Base-by-base conservation (phyloP, 305 asterid species). In the Ilex paraguariensis region DNA sequence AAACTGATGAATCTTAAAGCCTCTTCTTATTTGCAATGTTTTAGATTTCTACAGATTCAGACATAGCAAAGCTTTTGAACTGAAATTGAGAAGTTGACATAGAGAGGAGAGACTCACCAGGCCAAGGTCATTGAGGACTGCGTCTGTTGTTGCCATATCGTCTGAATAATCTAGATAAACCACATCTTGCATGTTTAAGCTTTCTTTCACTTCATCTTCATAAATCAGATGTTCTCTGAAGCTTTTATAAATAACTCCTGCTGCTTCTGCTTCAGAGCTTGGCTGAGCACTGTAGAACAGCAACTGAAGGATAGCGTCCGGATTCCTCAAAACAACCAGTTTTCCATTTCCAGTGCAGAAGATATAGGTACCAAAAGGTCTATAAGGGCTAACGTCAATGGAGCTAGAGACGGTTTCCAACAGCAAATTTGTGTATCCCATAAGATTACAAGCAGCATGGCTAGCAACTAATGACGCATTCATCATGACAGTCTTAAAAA, bases 271-370 rank as follows among this genome's bases (percentile, higher is more conserved):
- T 56, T 73, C 88, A 14, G 84, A 81, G 36, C 80, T 68, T 71
- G 88, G 50, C 80, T 88, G 96, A 55, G 85, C 80, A 44, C 83
- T 76, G 73, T 66, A 88, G 70, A 91, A 88, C 70, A 91, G 54
- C 71, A 88, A 0, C 72, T 86, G 98, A 75, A 88, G 71, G 17
- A 86, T 87, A 5, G 95, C 98, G 14, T 91, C 86, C 15, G 95
- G 79, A 36, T 91, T 91, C 31, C 84, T 86, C 57, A 88, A 51
- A 31, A 84, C 80, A 1, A 81, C 75, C 42, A 86, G 75, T 66
- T 77, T 83, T 59, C 96, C 93, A 44, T 73, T 84, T 60, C 88
- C 90, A 0, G 75, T 66, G 68, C 85, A 81, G 69, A 88, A 82
- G 17, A 86, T 60, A 52, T 72, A 81, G 14, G 71, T 66, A 57